These are phyloP conservation scores for Suillus americanus DNA, from an alignment of 768 basidiomycete genomes.

Conservation along the genomic window DNA sequence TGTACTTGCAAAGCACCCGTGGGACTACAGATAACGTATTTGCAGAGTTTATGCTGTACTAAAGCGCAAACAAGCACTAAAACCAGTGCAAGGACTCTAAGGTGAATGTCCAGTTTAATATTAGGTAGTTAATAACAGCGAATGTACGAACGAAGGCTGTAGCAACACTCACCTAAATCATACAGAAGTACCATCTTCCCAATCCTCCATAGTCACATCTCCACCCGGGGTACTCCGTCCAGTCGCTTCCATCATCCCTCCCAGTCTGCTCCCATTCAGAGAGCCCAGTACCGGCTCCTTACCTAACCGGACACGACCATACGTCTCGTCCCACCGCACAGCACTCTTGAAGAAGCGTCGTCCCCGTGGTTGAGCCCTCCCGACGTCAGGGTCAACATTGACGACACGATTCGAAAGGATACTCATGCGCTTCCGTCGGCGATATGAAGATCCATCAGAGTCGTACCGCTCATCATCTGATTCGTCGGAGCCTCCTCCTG, in stretches of 20 bases:
- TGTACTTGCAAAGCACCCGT: neutral
- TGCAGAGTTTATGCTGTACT: neutral
- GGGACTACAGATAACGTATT: neutral
- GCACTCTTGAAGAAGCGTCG: slow-evolving; percentile 61
- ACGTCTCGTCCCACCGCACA: slow-evolving; percentile 35
- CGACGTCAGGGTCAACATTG: slow-evolving; percentile 42
- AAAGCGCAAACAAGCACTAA: neutral
- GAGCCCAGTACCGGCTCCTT: slow-evolving; percentile 24
- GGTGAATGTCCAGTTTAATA: neutral
- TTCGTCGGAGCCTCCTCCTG: slow-evolving; percentile 45
- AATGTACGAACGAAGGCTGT: neutral
- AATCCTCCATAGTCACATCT: slow-evolving; percentile 27
- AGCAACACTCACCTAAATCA: slow-evolving; percentile 11
- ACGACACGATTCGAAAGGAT: slow-evolving; percentile 60
- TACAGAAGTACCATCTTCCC: slow-evolving; percentile 30
- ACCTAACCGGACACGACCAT: slow-evolving; percentile 24
- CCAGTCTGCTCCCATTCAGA: slow-evolving; percentile 15
- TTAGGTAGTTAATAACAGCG: neutral
- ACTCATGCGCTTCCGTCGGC: slow-evolving; percentile 62
- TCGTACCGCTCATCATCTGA: slow-evolving; percentile 50
- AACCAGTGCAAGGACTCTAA: neutral
- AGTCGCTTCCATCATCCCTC: slow-evolving; percentile 26
- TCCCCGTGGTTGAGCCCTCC: slow-evolving; percentile 30
- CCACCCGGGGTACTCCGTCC: slow-evolving; percentile 16
- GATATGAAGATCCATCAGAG: slow-evolving; percentile 46